These are phyloP conservation scores for Aspergillus diversus DNA, from an alignment of 495 filamentous ascomycete genomes.

Conservation along the genomic window DNA sequence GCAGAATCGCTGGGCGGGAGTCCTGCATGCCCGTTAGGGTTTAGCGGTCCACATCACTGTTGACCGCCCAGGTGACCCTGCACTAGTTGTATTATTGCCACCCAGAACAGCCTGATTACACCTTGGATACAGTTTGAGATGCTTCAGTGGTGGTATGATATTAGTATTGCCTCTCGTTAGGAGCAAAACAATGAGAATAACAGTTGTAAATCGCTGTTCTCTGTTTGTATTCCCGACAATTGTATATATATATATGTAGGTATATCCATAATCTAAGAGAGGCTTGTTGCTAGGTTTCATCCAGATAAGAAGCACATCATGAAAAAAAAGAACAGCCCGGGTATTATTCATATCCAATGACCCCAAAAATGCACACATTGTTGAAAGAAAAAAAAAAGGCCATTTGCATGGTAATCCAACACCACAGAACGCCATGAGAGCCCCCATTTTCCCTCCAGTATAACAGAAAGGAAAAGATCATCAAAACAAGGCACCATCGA, in stretches of 20 bases:
- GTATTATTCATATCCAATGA: constrained; percentile 24
- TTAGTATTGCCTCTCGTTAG: no score
- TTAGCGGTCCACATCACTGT: constrained; percentile 30
- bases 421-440: constrained; percentile 19
- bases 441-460: constrained; percentile 22
- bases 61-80: constrained; percentile 28
- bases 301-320: not conserved
- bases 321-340: constrained; percentile 14
- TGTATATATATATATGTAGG: not conserved
- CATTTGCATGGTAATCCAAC: constrained; percentile 10
- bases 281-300: constrained; percentile 2
- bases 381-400: not conserved
- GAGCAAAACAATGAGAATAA: no score
- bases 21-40: constrained; percentile 13
- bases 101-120: not conserved
- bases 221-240: not conserved
- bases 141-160: no score
- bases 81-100: not conserved
- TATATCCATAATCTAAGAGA: constrained; percentile 12
- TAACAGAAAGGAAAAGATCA: constrained; percentile 8
- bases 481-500: constrained; percentile 18
- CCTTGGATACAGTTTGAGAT: no score
- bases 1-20: constrained; percentile 33
- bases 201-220: not conserved
- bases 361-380: constrained; percentile 5